phyloP scores from a whole-genome alignment of 768 basidiomycete species.

The Leccinum disarticulatum region DNA sequence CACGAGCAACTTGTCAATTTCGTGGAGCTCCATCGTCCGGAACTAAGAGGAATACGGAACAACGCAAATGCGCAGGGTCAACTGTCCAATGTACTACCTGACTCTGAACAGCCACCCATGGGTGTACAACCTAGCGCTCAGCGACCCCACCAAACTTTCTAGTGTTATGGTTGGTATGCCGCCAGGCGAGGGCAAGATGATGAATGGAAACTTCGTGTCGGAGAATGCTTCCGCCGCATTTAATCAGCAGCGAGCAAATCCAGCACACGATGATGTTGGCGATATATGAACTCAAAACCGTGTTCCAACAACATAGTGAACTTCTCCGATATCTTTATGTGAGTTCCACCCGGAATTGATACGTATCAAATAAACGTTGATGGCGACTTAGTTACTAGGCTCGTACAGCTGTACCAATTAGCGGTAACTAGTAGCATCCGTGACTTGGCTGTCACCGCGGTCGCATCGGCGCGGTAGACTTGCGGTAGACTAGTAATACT shows the following conservation, averaged over 20 bases:
- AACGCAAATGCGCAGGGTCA: constrained; percentile 19
- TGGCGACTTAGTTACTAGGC: too few species aligned
- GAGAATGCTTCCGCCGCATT: constrained; percentile 7
- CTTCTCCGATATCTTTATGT: constrained; percentile 11
- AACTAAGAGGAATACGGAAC: constrained; percentile 25
- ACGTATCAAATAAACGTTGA: constrained; percentile 23
- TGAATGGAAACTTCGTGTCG: constrained; percentile 8
- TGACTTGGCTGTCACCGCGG: too few species aligned
- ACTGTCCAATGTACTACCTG: constrained; percentile 14
- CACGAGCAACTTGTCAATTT: constrained; percentile 46
- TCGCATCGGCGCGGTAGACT: too few species aligned
- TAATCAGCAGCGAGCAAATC: constrained; percentile 31
- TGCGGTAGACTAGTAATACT: too few species aligned
- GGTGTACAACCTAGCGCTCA: constrained; percentile 15
- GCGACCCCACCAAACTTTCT: constrained; percentile 12
- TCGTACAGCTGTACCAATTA: too few species aligned
- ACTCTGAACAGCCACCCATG: constrained; percentile 17
- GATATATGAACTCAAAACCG: constrained; percentile 34
- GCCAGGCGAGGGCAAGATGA: constrained; percentile 18
- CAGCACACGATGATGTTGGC: constrained; percentile 25
- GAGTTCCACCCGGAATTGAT: constrained; percentile 37
- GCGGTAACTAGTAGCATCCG: too few species aligned
- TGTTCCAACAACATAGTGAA: constrained; percentile 34
- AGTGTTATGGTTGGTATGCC: constrained; percentile 6
- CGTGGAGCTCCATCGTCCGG: constrained; percentile 53